Percentiles rank a stretch among this genome's conserved stretches.
phyloP scores from a whole-genome alignment of 2,329 filamentous ascomycete genomes.

The Hirsutella thompsonii region DNA sequence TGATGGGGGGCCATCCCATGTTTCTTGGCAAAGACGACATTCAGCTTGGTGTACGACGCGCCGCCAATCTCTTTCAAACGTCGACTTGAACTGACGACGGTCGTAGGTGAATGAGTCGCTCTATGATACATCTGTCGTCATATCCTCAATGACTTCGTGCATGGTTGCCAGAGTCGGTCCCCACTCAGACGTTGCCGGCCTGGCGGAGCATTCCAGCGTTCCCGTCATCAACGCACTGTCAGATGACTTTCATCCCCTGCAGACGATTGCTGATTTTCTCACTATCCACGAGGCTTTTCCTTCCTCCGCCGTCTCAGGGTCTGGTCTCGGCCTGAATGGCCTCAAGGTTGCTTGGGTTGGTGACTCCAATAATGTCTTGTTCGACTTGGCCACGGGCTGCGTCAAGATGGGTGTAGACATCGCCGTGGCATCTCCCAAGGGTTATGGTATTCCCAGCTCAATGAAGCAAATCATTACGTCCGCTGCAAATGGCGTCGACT shows the following conservation, averaged over 20 bases:
- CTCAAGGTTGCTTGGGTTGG: conserved; percentile 93
- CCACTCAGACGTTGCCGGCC: conserved; percentile 59
- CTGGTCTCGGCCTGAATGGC: conserved; percentile 57
- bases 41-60: conserved; percentile 62
- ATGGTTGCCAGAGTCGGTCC: conserved; percentile 70
- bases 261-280: conserved; percentile 87
- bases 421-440: conserved; percentile 72
- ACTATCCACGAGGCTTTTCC: conserved; percentile 74
- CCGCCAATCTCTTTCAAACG: conserved; percentile 1
- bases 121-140: conserved; percentile 82
- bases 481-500: conserved; percentile 42
- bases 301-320: conserved; percentile 22
- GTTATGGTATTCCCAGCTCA: conserved; percentile 64
- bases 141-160: conserved; percentile 84
- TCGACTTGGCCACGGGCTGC: conserved; percentile 79
- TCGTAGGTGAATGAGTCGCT: conserved; percentile 76
- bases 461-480: conserved; percentile 64
- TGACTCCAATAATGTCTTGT: conserved; percentile 94
- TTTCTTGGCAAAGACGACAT: conserved; percentile 94
- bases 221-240: conserved; percentile 83
- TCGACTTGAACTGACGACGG: background rate
- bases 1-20: conserved; percentile 88
- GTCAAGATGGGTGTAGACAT: conserved; percentile 80
- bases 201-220: conserved; percentile 62
- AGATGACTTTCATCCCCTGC: conserved; percentile 84